Percentiles rank a stretch among this genome's conserved stretches.
Conservation (phyloP, 2,329 filamentous ascomycete genomes). For the Hypoxylon sp. region DNA sequence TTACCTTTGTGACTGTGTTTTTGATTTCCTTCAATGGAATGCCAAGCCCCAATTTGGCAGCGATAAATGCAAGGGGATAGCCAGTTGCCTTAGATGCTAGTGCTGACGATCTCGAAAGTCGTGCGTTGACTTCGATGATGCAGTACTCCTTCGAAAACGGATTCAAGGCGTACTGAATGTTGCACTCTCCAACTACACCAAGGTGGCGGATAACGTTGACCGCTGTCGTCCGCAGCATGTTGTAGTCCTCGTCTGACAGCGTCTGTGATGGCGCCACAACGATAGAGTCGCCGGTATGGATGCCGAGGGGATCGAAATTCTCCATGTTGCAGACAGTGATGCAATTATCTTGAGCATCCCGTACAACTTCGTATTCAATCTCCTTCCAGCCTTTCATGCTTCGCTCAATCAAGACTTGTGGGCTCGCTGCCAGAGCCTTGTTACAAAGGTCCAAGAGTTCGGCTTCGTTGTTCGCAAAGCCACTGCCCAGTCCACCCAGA, state of each 20-base stretch:
- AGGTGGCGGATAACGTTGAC: conserved; percentile 98
- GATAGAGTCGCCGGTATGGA: conserved; percentile 98
- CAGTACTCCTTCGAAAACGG: conserved; percentile 96
- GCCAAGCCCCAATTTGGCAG: conserved; percentile 93
- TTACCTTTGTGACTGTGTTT: conserved; percentile 95
- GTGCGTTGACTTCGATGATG: conserved; percentile 98
- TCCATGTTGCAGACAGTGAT: conserved; percentile 99
- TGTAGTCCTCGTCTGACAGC: conserved; percentile 97
- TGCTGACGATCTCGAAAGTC: conserved; percentile 94
- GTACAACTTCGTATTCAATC: conserved; percentile 98
- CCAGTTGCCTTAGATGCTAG: conserved; percentile 97
- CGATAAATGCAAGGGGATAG: conserved; percentile 95
- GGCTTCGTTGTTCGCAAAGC: conserved; percentile 90
- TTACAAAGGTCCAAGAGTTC: conserved; percentile 90
- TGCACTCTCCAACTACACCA: conserved; percentile 97
- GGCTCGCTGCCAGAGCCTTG: conserved; percentile 94
- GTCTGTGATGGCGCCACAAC: conserved; percentile 98
- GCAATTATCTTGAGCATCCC: conserved; percentile 96
- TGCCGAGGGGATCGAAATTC: conserved; percentile 98
- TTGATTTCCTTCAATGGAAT: conserved; percentile 97
- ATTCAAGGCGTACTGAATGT: conserved; percentile 98
- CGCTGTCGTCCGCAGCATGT: conserved; percentile 97
- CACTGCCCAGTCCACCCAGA: conserved; percentile 93
- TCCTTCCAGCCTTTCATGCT: conserved; percentile 99
- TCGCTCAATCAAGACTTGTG: conserved; percentile 95